Percentiles rank a stretch among this genome's conserved stretches.
Evolutionary conservation across 2,329 filamentous ascomycete genomes (phyloP).

Genomic region (Ilyonectria destructans): DNA sequence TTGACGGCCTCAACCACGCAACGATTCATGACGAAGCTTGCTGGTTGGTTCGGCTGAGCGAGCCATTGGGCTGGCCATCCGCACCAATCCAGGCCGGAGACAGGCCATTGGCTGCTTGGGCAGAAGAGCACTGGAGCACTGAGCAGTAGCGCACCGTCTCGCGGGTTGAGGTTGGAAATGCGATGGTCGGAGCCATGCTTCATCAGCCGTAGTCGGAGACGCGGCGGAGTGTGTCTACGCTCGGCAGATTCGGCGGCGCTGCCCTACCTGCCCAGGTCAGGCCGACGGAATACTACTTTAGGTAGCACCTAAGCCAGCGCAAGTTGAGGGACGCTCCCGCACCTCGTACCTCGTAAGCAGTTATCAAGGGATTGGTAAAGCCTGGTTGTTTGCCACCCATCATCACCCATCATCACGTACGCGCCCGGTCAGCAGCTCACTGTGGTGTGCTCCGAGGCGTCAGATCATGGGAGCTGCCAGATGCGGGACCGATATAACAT

Average conservation of each 20-base stretch:
- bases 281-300: no score
- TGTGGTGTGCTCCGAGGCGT: slow-evolving; percentile 9
- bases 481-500: slow-evolving; percentile 8
- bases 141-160: slow-evolving; percentile 21
- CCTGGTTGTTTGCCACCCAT: neutral
- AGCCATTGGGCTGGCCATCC: slow-evolving; percentile 28
- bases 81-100: slow-evolving; percentile 41
- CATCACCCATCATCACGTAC: slow-evolving; percentile 9
- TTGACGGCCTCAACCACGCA: slow-evolving; percentile 15
- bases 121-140: slow-evolving; percentile 18
- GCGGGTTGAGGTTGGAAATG: slow-evolving; percentile 24
- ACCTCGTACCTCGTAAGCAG: slow-evolving; percentile 31
- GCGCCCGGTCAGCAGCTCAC: slow-evolving; percentile 7
- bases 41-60: slow-evolving; percentile 38
- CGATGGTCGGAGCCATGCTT: slow-evolving; percentile 14
- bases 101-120: slow-evolving; percentile 36
- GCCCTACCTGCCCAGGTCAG: neutral
- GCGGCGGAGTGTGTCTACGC: slow-evolving; percentile 16
- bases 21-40: slow-evolving; percentile 12
- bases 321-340: neutral
- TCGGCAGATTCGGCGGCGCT: slow-evolving; percentile 37
- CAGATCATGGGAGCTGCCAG: slow-evolving; percentile 14
- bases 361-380: slow-evolving; percentile 45
- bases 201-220: slow-evolving; percentile 24
- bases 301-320: neutral